Base-by-base conservation (phyloP, 768 basidiomycete species). In the Boletus rubropictus region DNA sequence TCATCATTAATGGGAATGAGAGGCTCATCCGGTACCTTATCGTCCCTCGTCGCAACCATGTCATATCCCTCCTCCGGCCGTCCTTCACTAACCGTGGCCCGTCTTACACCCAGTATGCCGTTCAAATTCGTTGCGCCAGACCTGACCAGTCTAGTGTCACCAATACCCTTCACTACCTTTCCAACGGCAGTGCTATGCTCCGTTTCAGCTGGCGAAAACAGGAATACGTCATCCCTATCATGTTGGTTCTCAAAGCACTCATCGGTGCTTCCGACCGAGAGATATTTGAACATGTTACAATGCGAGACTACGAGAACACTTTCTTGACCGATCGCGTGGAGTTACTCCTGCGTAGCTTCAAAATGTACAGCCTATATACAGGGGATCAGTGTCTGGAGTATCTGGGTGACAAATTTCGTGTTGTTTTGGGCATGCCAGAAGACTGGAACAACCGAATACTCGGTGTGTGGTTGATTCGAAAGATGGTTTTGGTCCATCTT, bases 1-100 rank as follows among this genome's bases (percentile, higher is more conserved):
- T 99, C 63, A 80, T 99, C 62, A 83, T 99, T 67, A 99, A 99
- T 66, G 96, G 96, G 52, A 98, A 97, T 69, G 96, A 99, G 70
- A 91, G 93, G 70, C 81, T 99, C 52, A 94, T 99, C 56, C 91
- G 96, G 53, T 97, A 93, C 70, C 83, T 98, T 63, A 93, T 98
- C 60, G 78, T 99, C 32, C 95, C 94, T 11, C 86, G 96, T 22
- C 80, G 96, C 44, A 92, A 98, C 63, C 92, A 98, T 71, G 92
- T 90, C 59, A 89, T 94, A 54, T 85, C 93, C 40, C 82, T 99
- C 57, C 73, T 87, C 57, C 90, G 96, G 40, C 87, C 91, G 18
- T 86, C 91, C 10, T 99, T 98, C 66, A 67, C 80, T 43, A 92
- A 89, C 54, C 89, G 96, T 51, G 96, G 96, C 4, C 90, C 89